Percentiles rank a stretch among this genome's conserved stretches.
phyloP scores from a whole-genome alignment of 129 eudicot genomes.

The Daucus carota region DH1_v3.0 NC_030389.2:8332501-8333000 shows the following conservation, averaged over 20 bases:
- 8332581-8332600: too few relatives aligned
- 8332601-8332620: too few relatives aligned
- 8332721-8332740: not conserved
- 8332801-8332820: not conserved
- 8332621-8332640: too few relatives aligned
- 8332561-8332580: too few relatives aligned
- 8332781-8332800: not conserved
- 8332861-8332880: not conserved
- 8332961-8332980: slow-evolving; percentile 76
- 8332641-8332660: too few relatives aligned
- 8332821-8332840: not conserved
- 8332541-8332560: too few relatives aligned
- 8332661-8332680: too few relatives aligned
- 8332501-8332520: too few relatives aligned
- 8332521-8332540: too few relatives aligned
- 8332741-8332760: not conserved
- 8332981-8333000: slow-evolving; percentile 85
- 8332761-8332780: not conserved
- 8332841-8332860: not conserved
- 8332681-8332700: too few relatives aligned
- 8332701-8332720: too few relatives aligned
- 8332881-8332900: slow-evolving; percentile 52
- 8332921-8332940: slow-evolving; percentile 94
- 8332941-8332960: slow-evolving; percentile 82
- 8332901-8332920: slow-evolving; percentile 89